A percentile compares a stretch with the other conserved stretches of the same genome.
phyloP scores from a whole-genome alignment of 192 early-diverging fungal species.

The Coemansia sp. region DNA sequence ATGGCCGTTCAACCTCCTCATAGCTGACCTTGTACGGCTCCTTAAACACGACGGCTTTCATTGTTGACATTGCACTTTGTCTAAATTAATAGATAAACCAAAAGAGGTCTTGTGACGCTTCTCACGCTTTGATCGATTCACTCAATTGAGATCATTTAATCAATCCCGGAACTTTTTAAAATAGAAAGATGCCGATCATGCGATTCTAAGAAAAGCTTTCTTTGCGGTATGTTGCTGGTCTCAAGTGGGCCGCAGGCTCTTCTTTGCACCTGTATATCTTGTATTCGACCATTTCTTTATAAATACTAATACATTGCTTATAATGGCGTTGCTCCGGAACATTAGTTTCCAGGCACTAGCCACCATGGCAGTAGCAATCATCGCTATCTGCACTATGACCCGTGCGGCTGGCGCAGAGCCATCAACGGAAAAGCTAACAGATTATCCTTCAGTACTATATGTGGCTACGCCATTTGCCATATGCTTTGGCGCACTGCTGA shows the following conservation, averaged over 20 bases:
- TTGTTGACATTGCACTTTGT: constrained; percentile 11
- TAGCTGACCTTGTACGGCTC: constrained; percentile 39
- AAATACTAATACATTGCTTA: not conserved
- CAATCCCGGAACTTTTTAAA: not conserved
- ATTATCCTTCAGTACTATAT: constrained; percentile 41
- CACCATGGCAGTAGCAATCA: constrained; percentile 4
- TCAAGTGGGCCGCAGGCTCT: not conserved
- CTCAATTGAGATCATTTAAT: not conserved
- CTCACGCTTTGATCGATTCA: not conserved
- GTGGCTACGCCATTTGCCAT: constrained; percentile 40
- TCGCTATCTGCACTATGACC: constrained; percentile 6
- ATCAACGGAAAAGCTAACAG: constrained; percentile 26
- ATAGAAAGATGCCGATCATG: not conserved
- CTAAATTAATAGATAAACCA: not conserved
- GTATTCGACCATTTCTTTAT: not conserved
- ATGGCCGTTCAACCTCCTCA: constrained; percentile 37
- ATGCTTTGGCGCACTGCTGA: constrained; percentile 47
- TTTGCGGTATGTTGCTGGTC: not conserved
- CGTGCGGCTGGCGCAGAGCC: constrained; percentile 3
- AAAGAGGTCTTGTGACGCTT: not conserved
- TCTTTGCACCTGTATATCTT: not conserved
- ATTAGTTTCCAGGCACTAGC: not conserved
- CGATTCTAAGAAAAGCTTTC: not conserved
- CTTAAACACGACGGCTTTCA: constrained; percentile 56
- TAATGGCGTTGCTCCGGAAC: not conserved